Conservation (phyloP, 768 basidiomycete genomes). For the Trichaptum fuscoviolaceum region DNA sequence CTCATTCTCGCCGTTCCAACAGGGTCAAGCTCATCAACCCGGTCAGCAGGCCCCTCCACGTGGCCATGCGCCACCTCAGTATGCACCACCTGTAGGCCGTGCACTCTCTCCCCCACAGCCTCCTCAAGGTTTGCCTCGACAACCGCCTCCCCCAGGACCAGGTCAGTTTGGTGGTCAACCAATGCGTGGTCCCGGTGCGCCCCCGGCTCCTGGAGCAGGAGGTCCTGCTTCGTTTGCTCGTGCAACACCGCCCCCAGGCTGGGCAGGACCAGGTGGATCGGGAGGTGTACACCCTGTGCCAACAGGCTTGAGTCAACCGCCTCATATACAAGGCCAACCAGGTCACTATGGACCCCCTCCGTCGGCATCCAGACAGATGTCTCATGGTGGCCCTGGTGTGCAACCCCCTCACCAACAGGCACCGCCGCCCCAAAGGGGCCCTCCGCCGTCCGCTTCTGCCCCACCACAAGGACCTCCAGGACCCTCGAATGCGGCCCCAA, state of each 20-base stretch:
- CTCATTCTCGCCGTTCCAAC: slow-evolving; percentile 22
- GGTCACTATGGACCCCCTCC: slow-evolving; percentile 13
- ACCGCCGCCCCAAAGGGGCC: slow-evolving; percentile 24
- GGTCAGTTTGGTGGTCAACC: slow-evolving; percentile 35
- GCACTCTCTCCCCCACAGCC: slow-evolving; percentile 26
- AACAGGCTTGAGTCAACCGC: slow-evolving; percentile 16
- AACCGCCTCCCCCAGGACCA: slow-evolving; percentile 28
- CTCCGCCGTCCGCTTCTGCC: slow-evolving; percentile 21
- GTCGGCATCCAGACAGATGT: slow-evolving; percentile 20
- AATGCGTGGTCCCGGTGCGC: slow-evolving; percentile 21
- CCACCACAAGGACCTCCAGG: slow-evolving; percentile 19
- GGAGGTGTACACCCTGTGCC: slow-evolving; percentile 26
- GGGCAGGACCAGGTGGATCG: slow-evolving; percentile 26
- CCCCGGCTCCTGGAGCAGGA: slow-evolving; percentile 19
- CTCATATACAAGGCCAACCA: slow-evolving; percentile 28
- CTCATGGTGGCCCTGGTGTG: slow-evolving; percentile 17
- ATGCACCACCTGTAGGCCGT: slow-evolving; percentile 15
- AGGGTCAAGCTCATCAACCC: slow-evolving; percentile 7
- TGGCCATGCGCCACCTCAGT: slow-evolving; percentile 36
- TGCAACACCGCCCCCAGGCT: slow-evolving; percentile 38
- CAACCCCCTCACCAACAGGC: slow-evolving; percentile 15
- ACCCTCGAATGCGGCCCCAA: slow-evolving; percentile 13
- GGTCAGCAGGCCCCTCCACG: slow-evolving; percentile 42
- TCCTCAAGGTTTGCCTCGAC: slow-evolving; percentile 16
- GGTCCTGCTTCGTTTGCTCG: slow-evolving; percentile 31